Conservation (phyloP, 805 yeast species). For the Hanseniaspora lindneri region DNA sequence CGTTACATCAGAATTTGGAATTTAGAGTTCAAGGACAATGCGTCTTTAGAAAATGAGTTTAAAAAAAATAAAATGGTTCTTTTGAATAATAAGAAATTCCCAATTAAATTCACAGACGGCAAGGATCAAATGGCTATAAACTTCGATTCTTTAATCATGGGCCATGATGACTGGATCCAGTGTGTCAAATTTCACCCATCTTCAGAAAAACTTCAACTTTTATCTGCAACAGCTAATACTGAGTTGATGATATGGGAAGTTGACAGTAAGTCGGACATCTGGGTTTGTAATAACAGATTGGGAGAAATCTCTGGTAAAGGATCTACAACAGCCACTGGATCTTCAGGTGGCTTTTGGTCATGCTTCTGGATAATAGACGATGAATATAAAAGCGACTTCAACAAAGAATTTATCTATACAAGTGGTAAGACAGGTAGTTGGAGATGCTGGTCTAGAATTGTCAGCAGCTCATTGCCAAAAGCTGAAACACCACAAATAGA, state of each 20-base stretch:
- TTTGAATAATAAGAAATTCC: slow-evolving; percentile 59
- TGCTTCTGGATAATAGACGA: slow-evolving; percentile 53
- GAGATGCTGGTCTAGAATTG: slow-evolving; percentile 51
- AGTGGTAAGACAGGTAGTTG: slow-evolving; percentile 90
- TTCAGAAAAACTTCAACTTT: slow-evolving; percentile 36
- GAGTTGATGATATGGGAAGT: slow-evolving; percentile 91
- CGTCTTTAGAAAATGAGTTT: slow-evolving; percentile 31
- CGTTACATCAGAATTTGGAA: slow-evolving; percentile 86
- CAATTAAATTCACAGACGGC: slow-evolving; percentile 33
- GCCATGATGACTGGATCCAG: slow-evolving; percentile 97
- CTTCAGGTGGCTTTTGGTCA: slow-evolving; percentile 64
- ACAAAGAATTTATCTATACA: slow-evolving; percentile 49
- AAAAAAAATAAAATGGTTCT: slow-evolving; percentile 34
- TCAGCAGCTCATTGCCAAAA: slow-evolving; percentile 29
- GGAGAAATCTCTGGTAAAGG: slow-evolving; percentile 95
- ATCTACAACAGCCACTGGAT: slow-evolving; percentile 96
- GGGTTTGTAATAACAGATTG: slow-evolving; percentile 69
- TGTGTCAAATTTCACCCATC: slow-evolving; percentile 64
- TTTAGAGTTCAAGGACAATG: slow-evolving; percentile 47
- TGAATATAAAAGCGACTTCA: slow-evolving; percentile 17
- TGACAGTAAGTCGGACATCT: slow-evolving; percentile 72
- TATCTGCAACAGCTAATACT: slow-evolving; percentile 87
- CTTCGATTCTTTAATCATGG: slow-evolving; percentile 90
- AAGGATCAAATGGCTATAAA: slow-evolving; percentile 43
- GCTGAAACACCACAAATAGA: slow-evolving; percentile 10